Base-by-base conservation (phyloP, 495 filamentous ascomycete genomes). In the Sordaria brevicollis region DNA sequence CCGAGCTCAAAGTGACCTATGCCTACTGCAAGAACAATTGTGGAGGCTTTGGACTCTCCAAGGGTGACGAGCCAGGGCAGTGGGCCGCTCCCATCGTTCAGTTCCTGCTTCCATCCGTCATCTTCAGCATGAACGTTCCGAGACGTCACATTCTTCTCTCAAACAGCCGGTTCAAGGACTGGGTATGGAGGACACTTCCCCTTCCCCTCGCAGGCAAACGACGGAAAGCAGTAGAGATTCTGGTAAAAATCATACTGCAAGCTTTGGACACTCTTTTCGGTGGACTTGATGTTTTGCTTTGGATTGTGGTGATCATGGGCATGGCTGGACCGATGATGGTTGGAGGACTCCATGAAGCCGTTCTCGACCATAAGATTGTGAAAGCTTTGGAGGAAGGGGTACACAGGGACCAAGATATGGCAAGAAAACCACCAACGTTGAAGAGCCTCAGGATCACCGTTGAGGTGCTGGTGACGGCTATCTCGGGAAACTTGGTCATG, bases 261-360 rank as follows among this genome's bases (percentile, higher is more conserved):
- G 11, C 13, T 0, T 5, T 62, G 13, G 49, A 62, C 5, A 62
- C 49, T 3, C 13, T 62, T 29, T 9, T 25, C 15, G 69, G 37
- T 3, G 41, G 19, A 15, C 29, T 70, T 10, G 39, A 70, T 17
- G 57, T 38, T 0, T 33, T 70, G 31, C 15, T 70, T 34, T 70
- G 69, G 69, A 68, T 70, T 9, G n/a, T 69, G 4, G 35, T 69
- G 10, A 35, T 70, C 25, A 41, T 70, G 36, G 34, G 29, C 35
- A 69, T 54, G 65, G 69, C 69, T 3, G 65, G 36, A 0, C 69
- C 69, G 10, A 70, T 70, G 69, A 70, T 69, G 65, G 29, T 69
- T 0, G 39, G 34, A 0, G 69, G 69, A 13, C 66, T 70, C 8
- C 39, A 70, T n/a, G 69, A 70, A 29, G 69, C 69, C 0, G 19